Evolutionary conservation across 768 basidiomycete species (phyloP).

Genomic region (Leccinum rimulosum): DNA sequence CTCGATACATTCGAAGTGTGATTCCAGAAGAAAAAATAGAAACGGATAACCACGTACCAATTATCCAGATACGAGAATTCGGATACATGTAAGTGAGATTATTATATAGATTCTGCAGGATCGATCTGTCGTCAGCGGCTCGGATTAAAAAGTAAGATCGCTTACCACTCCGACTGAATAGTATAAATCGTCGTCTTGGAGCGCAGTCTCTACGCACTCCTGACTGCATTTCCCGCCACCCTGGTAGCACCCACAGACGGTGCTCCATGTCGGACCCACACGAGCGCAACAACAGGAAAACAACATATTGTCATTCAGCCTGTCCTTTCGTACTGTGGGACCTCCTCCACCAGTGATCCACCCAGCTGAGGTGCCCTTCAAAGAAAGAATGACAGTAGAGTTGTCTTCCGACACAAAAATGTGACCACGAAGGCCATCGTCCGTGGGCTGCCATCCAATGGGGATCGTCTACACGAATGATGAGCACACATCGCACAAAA

Average conservation of each 20-base stretch:
- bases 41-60: slow-evolving; percentile 43
- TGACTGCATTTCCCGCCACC: slow-evolving; percentile 76
- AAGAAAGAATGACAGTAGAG: slow-evolving; percentile 78
- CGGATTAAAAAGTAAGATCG: background rate
- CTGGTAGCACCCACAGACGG: slow-evolving; percentile 87
- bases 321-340: slow-evolving; percentile 84
- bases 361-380: slow-evolving; percentile 90
- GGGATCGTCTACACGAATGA: slow-evolving; percentile 50
- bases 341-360: slow-evolving; percentile 71
- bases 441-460: slow-evolving; percentile 86
- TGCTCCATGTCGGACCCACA: slow-evolving; percentile 91
- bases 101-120: slow-evolving; percentile 79
- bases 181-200: slow-evolving; percentile 82
- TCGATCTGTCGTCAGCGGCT: background rate
- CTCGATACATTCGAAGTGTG: background rate
- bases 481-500: background rate
- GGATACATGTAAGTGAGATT: slow-evolving; percentile 92
- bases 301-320: slow-evolving; percentile 91
- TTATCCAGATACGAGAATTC: slow-evolving; percentile 83
- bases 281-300: slow-evolving; percentile 96
- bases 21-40: background rate
- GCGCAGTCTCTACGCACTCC: slow-evolving; percentile 73
- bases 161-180: slow-evolving; percentile 83
- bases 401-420: slow-evolving; percentile 84
- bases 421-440: slow-evolving; percentile 91